phyloP scores from a whole-genome alignment of 2,329 filamentous ascomycete species.

The Colletotrichum cuscutae region DNA sequence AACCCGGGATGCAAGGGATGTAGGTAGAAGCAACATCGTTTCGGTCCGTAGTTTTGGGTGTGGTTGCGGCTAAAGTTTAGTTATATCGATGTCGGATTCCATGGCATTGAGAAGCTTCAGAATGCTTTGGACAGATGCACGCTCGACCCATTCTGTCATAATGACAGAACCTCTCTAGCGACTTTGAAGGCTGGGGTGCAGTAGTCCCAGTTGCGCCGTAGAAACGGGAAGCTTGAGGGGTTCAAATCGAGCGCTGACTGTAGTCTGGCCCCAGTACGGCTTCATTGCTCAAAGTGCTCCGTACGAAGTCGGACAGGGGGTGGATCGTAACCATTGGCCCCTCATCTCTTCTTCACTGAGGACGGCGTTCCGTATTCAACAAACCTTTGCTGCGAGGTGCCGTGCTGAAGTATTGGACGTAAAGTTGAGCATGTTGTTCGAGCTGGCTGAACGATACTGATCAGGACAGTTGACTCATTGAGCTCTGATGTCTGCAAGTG shows the following conservation, averaged over 20 bases:
- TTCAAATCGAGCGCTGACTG: not conserved
- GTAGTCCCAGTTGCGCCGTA: constrained; percentile 13
- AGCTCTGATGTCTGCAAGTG: not conserved
- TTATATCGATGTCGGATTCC: constrained; percentile 11
- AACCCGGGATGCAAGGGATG: not conserved
- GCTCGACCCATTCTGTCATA: constrained; percentile 6
- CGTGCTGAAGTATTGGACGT: not conserved
- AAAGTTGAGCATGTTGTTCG: not conserved
- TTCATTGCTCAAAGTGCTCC: not conserved
- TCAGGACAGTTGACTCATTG: not conserved
- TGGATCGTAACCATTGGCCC: not conserved
- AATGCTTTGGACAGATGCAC: not conserved
- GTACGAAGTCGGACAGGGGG: not conserved
- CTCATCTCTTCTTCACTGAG: not conserved
- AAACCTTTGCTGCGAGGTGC: not conserved
- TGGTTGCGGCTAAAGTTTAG: constrained; percentile 24
- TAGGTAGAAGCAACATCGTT: constrained; percentile 4
- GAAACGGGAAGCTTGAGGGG: constrained; percentile 23
- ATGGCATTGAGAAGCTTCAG: constrained; percentile 12
- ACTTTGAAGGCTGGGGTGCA: constrained; percentile 7
- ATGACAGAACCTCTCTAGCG: constrained; percentile 19
- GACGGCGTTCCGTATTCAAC: too few relatives aligned
- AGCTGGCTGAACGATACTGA: not conserved
- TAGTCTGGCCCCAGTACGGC: not conserved
- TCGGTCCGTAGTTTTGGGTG: constrained; percentile 20